These are phyloP conservation scores for Paragyromitra xinjiangensis DNA, from an alignment of 495 filamentous ascomycete species.

Conservation along the genomic window DNA sequence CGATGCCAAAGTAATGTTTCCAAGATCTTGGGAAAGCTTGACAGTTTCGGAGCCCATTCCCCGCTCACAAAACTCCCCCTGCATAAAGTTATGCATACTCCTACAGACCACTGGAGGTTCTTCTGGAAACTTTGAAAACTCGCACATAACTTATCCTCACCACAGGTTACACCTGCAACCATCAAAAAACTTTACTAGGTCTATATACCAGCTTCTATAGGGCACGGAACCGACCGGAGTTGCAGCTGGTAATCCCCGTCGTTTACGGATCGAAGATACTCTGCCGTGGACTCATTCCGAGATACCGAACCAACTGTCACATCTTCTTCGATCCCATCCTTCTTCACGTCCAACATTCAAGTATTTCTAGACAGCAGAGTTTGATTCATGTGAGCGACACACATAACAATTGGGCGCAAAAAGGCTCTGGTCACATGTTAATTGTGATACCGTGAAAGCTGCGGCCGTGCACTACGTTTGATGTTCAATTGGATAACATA, in stretches of 20 bases:
- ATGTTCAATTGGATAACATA: not conserved
- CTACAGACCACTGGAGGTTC: not conserved
- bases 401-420: not conserved
- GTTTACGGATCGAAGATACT: not conserved
- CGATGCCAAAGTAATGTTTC: not conserved
- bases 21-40: conserved; percentile 12
- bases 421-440: not conserved
- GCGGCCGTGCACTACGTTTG: not conserved
- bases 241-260: not conserved
- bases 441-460: not conserved
- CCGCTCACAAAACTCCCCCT: not conserved
- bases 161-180: not conserved
- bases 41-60: not conserved
- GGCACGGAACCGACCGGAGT: not conserved
- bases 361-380: not conserved
- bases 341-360: not conserved
- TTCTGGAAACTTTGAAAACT: not conserved
- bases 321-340: not conserved
- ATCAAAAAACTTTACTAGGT: not conserved
- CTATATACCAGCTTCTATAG: no score
- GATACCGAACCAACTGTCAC: not conserved
- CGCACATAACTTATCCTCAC: not conserved
- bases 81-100: not conserved
- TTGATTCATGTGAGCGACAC: not conserved
- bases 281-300: not conserved